These are phyloP conservation scores for Millerozyma acaciae DNA, from an alignment of 805 yeast genomes.

Conservation along the genomic window DNA sequence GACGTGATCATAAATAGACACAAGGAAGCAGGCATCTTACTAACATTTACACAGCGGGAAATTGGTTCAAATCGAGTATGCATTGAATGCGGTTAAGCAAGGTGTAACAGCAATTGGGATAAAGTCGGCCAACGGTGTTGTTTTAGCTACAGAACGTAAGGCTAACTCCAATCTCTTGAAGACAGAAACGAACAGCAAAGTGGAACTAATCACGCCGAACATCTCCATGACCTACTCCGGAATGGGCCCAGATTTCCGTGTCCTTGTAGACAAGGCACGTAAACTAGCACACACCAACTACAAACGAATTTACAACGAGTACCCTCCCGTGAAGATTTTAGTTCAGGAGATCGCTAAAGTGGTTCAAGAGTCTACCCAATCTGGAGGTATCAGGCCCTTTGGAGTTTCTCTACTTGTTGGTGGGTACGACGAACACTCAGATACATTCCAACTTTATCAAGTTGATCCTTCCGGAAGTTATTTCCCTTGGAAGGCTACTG, in stretches of 20 bases:
- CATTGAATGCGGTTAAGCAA: conserved; percentile 93
- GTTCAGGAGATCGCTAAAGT: conserved; percentile 94
- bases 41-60: conserved; percentile 65
- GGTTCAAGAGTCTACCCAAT: conserved; percentile 98
- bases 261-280: conserved; percentile 88
- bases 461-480: conserved; percentile 97
- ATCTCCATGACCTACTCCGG: conserved; percentile 97
- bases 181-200: conserved; percentile 70
- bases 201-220: conserved; percentile 84
- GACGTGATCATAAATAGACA: too few relatives aligned
- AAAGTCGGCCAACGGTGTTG: conserved; percentile 90
- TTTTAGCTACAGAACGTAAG: conserved; percentile 94
- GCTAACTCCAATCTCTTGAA: conserved; percentile 74
- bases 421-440: conserved; percentile 79
- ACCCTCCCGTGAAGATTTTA: conserved; percentile 92
- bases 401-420: conserved; percentile 95
- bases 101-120: conserved; percentile 97
- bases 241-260: conserved; percentile 98
- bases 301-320: conserved; percentile 90
- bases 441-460: conserved; percentile 77
- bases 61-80: conserved; percentile 96
- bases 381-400: conserved; percentile 98
- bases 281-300: conserved; percentile 90
- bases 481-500: conserved; percentile 99
- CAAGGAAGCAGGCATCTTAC: conserved; percentile 8